Evolutionary conservation across 306 rosid species (phyloP).

Genomic region (Medicago arabica): DNA sequence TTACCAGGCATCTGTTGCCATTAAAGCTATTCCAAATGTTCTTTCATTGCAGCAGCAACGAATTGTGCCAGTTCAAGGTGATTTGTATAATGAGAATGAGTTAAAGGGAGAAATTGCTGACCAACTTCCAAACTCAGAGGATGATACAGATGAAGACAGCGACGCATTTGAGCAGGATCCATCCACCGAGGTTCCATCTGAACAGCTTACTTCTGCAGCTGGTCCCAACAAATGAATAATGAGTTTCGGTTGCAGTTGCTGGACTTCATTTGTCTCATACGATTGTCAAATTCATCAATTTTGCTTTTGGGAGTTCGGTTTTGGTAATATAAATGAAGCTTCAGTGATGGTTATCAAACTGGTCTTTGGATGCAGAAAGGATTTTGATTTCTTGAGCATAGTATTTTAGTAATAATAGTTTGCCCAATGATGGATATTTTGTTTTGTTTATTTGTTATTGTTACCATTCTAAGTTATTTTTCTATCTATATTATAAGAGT

Average conservation of each 20-base stretch:
- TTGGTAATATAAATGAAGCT: neutral
- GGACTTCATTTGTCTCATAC: neutral
- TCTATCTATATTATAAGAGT: neutral
- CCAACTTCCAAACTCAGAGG: constrained; percentile 37
- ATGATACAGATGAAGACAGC: neutral
- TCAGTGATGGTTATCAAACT: neutral
- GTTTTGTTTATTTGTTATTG: constrained; percentile 15
- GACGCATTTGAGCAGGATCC: constrained; percentile 1
- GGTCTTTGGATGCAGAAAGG: neutral
- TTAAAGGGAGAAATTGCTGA: constrained; percentile 55
- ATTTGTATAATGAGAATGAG: constrained; percentile 71
- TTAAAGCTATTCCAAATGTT: constrained; percentile 78
- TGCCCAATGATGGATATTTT: neutral
- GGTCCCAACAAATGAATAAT: constrained; percentile 27
- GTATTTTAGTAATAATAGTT: constrained; percentile 1
- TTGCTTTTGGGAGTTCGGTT: constrained; percentile 4
- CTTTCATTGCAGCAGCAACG: constrained; percentile 78
- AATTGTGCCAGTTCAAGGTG: constrained; percentile 75
- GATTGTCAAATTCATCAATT: constrained; percentile 27
- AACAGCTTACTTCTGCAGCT: constrained; percentile 9
- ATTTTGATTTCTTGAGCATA: constrained; percentile 19
- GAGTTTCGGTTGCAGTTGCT: constrained; percentile 21
- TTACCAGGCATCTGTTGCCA: constrained; percentile 73
- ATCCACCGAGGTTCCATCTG: constrained; percentile 30
- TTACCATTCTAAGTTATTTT: neutral